phyloP scores from a whole-genome alignment of 179 eudicot genomes.

The Nepenthes alata region DNA sequence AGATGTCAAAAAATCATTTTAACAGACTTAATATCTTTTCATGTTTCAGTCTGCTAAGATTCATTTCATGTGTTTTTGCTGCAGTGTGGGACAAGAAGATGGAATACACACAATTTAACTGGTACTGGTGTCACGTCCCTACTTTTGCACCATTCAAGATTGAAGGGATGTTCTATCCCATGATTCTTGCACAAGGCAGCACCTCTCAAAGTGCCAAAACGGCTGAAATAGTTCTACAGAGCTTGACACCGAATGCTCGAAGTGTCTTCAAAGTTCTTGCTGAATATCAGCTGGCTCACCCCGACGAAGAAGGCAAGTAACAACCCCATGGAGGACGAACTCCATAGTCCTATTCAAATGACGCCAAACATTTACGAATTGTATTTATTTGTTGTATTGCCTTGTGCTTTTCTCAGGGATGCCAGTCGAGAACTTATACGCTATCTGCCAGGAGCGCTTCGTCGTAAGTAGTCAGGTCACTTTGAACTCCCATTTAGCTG shows the following conservation, averaged over 20 bases:
- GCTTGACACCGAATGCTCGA: conserved; percentile 93
- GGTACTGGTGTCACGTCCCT: conserved; percentile 87
- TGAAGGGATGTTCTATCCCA: conserved; percentile 62
- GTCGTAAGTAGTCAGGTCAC: conserved; percentile 89
- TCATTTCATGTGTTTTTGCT: background rate
- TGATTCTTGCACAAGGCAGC: conserved; percentile 68
- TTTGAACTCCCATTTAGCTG: conserved; percentile 81
- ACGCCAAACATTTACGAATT: background rate
- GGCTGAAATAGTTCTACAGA: conserved; percentile 76
- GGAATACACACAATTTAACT: conserved; percentile 92
- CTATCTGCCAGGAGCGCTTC: conserved; percentile 70
- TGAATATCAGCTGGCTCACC: conserved; percentile 71
- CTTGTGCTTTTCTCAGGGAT: conserved; percentile 37
- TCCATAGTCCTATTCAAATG: no score
- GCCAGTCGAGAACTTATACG: conserved; percentile 49
- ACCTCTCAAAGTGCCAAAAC: conserved; percentile 66
- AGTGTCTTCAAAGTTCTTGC: conserved; percentile 86
- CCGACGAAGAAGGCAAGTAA: conserved; percentile 63
- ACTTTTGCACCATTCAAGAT: conserved; percentile 81
- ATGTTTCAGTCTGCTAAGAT: background rate
- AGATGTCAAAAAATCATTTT: no score
- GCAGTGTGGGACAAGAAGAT: conserved; percentile 98
- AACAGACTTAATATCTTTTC: no score
- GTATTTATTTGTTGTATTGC: background rate
- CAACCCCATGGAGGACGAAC: background rate